Conservation (phyloP, 495 filamentous ascomycete genomes). For the Entonaema liquescens region DNA sequence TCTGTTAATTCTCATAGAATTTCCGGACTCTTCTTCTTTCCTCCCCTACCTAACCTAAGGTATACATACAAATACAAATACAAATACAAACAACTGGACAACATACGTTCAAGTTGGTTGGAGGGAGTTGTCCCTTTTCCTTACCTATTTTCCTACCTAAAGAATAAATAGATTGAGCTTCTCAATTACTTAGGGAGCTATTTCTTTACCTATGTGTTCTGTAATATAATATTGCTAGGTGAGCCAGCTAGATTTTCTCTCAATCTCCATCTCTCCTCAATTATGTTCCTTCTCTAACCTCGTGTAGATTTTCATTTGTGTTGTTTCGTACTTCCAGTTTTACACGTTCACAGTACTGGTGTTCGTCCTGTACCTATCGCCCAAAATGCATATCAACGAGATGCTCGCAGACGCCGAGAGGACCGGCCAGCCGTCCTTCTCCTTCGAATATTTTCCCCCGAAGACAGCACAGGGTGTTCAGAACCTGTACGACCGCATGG, state of each 20-base stretch:
- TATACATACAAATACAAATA: background rate
- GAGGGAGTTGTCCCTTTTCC: conserved; percentile 14
- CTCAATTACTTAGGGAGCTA: conserved; percentile 7
- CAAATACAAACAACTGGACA: background rate
- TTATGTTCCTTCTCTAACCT: conserved; percentile 6
- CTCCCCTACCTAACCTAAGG: background rate
- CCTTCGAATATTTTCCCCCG: conserved; percentile 99
- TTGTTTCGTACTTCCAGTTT: background rate
- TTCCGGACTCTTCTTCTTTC: conserved; percentile 29
- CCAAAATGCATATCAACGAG: conserved; percentile 83
- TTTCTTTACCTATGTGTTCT: conserved; percentile 20
- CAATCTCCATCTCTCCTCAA: background rate
- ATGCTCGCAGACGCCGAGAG: conserved; percentile 85
- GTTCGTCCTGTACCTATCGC: background rate
- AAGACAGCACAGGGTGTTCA: conserved; percentile 99
- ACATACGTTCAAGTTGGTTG: conserved; percentile 5
- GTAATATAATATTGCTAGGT: conserved; percentile 32
- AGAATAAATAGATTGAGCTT: conserved; percentile 6
- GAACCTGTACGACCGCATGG: conserved; percentile 99
- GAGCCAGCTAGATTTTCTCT: conserved; percentile 17
- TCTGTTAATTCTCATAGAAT: conserved; percentile 18
- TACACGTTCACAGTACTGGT: background rate
- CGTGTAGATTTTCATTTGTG: conserved; percentile 16
- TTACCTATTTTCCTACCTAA: no score
- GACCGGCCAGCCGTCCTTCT: conserved; percentile 84